phyloP scores from a whole-genome alignment of 2,329 filamentous ascomycete species.

The Aspergillus phoenicis region DNA sequence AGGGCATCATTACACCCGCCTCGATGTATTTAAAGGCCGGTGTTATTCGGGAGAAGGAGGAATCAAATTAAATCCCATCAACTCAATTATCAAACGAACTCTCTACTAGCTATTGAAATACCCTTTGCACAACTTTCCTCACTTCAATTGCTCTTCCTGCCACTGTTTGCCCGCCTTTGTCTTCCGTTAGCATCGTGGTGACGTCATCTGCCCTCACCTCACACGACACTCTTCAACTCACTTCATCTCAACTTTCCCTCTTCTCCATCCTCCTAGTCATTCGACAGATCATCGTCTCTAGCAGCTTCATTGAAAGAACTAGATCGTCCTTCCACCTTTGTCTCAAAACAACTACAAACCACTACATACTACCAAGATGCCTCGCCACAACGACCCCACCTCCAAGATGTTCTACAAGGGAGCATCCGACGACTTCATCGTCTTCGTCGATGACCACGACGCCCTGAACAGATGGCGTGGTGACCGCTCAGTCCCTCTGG shows the following conservation, averaged over 20 bases:
- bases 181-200: conserved; percentile 15
- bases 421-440: conserved; percentile 66
- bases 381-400: conserved; percentile 69
- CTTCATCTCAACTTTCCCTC: not conserved
- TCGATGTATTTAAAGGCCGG: not conserved
- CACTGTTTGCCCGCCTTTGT: not conserved
- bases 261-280: not conserved
- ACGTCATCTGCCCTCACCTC: conserved; percentile 26
- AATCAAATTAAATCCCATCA: not conserved
- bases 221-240: conserved; percentile 8
- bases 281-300: not conserved
- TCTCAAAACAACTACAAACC: conserved; percentile 12
- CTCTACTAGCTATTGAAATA: not conserved
- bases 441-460: conserved; percentile 54
- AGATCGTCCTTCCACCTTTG: not conserved
- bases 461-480: conserved; percentile 77
- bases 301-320: not conserved
- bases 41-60: too few species aligned
- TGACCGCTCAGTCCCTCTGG: conserved; percentile 76
- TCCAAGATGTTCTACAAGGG: conserved; percentile 88
- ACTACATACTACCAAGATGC: conserved; percentile 52
- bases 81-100: not conserved
- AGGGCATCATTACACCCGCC: not conserved
- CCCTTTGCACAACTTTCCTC: not conserved
- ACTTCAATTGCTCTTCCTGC: not conserved